Base-by-base conservation (phyloP, 441 rosid genomes). In the Breynia disticha region DNA sequence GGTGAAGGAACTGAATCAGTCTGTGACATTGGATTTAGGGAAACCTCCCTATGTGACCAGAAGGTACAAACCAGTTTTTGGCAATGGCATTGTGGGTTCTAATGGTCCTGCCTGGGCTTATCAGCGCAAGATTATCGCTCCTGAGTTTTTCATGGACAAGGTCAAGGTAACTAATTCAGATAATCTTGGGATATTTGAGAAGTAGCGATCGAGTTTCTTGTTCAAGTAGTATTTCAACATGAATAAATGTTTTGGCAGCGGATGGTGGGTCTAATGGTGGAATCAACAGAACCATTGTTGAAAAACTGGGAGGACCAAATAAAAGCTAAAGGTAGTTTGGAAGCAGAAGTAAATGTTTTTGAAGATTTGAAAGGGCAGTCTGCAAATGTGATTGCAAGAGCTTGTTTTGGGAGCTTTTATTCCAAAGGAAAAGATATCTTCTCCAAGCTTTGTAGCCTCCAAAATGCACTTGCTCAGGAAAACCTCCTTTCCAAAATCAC, bases 321-420 rank as follows among this genome's bases (percentile, higher is more conserved):
- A 1, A 72, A 68, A 57, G 67, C 56, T 12, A 46, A 64, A 54
- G 82, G 70, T 5, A 80, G 75, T 5, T 19, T 14, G 38, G 41
- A 13, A 10, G 83, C 79, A 10, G 94, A 84, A 15, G 74, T 87
- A n/a, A 69, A 51, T 38, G 87, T 82, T 11, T 90, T 82, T 46
- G 85, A 67, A 52, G 88, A 84, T 63, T 67, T 81, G 64, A 79
- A 84, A 67, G 76, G 73, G 11, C 60, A 70, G n/a, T 80, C 94
- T 3, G 96, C 83, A 14, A 81, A 82, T 54, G 85, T 87, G 16
- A 82, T 87, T 59, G 75, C 94, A 5, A 77, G 86, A 67, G 78
- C 94, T 67, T 84, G 86, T 63, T 84, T 87, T 69, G 94, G 96
- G 15, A 82, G 84, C 63, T 80, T 86, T 53, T 82, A 76, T 48